These are phyloP conservation scores for Pneumocystis canis DNA, from an alignment of 1,139 yeast species.

Conservation along the genomic window DNA sequence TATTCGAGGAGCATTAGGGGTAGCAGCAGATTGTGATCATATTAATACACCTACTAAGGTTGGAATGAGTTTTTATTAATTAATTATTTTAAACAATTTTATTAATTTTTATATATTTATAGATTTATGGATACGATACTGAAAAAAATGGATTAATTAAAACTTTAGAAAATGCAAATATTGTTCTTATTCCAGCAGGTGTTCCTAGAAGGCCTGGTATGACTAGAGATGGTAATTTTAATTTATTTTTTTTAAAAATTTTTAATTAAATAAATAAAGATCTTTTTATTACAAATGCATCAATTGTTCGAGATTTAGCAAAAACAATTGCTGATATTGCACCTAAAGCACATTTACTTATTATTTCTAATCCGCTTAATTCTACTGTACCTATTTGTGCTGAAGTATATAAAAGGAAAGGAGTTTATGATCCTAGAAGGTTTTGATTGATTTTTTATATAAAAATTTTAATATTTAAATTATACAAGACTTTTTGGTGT, in stretches of 20 bases:
- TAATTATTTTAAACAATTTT: not conserved
- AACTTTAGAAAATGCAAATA: slow-evolving; percentile 68
- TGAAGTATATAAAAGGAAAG: slow-evolving; percentile 74
- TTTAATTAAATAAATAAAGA: slow-evolving; percentile 27
- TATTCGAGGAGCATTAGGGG: slow-evolving; percentile 90
- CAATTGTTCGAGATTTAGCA: slow-evolving; percentile 85
- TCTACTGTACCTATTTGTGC: slow-evolving; percentile 97
- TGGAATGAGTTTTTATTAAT: too few species aligned
- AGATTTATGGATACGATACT: slow-evolving; percentile 60
- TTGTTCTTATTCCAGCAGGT: slow-evolving; percentile 95
- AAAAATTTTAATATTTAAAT: not conserved
- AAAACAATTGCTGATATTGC: slow-evolving; percentile 72
- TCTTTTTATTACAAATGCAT: slow-evolving; percentile 91
- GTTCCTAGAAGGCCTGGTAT: slow-evolving; percentile 99
- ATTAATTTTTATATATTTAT: not conserved
- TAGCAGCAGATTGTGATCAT: slow-evolving; percentile 90
- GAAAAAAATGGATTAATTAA: slow-evolving; percentile 60
- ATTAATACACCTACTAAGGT: slow-evolving; percentile 81
- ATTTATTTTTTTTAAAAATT: not conserved
- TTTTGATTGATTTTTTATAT: not conserved
- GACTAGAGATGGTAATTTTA: slow-evolving; percentile 42
- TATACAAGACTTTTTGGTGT: slow-evolving; percentile 64
- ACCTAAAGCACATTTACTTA: slow-evolving; percentile 76
- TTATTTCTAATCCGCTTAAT: slow-evolving; percentile 95
- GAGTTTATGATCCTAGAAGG: slow-evolving; percentile 75